Evolutionary conservation across 2,329 filamentous ascomycete genomes (phyloP), one percentile per base, ranked within the genome.

Genomic region (Penicillium hesseltinei): DNA sequence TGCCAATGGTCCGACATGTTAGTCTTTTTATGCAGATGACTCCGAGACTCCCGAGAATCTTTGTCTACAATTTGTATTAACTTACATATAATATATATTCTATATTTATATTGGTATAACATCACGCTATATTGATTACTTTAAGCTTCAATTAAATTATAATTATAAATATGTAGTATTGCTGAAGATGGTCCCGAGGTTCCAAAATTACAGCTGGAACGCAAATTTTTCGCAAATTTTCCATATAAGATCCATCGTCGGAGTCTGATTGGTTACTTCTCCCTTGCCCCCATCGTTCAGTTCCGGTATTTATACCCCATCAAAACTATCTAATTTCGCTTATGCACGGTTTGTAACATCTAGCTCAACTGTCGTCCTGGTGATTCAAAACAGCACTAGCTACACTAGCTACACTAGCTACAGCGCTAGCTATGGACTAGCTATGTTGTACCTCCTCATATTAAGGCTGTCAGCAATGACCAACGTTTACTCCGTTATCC

Each of bases 301-400:
- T 27, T 17, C 36, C 52, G 50, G 36, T 44, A 58, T 57, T 51
- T 62, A 40, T 62, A 62, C 66, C 50, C 51, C 52, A 17, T 42
- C 50, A 56, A 58, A 66, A 66, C 64, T 64, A 54, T 57, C 63
- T 61, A 73, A 73, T 73, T 72, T 73, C 69, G 67, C 66, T 71
- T 69, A 66, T 36, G 52, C 45, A 38, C 35, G 29, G 23, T 11
- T 17, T 25, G 46, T 47, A 45, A 31, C 17, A 44, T 35, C 21
- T 36, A n/a, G 7, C 13, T 42, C 40, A 43, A 66, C 54, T 62
- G 57, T 58, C 56, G 60, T 13, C 31, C 45, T 35, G 64, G 39
- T 36, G 50, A 44, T 51, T 25, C 17, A 44, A 35, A 43, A 43
- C 27, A 25, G 7, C 35, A 33, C 49, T 39, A 25, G 38, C 27